These are phyloP conservation scores for Pleurotus tuoliensis DNA, from an alignment of 768 basidiomycete species.

Conservation along the genomic window DNA sequence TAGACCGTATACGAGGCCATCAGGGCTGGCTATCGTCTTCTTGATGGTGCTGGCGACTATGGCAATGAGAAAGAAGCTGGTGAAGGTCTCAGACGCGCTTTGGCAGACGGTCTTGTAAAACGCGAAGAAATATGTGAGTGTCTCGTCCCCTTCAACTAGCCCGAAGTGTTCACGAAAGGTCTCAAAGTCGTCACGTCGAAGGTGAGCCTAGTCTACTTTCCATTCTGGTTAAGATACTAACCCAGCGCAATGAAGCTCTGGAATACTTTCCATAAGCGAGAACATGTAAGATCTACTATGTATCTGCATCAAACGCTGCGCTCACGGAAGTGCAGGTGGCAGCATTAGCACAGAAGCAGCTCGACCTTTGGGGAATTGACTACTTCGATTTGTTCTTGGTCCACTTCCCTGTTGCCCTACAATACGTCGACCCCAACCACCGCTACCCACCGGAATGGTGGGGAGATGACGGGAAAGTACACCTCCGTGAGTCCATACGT, in stretches of 20 bases:
- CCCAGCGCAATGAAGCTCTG: too few relatives aligned
- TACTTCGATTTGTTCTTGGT: slow-evolving; percentile 81
- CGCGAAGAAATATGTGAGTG: slow-evolving; percentile 81
- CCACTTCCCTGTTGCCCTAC: slow-evolving; percentile 82
- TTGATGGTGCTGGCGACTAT: slow-evolving; percentile 85
- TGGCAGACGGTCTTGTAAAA: slow-evolving; percentile 78
- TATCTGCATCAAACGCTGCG: neutral
- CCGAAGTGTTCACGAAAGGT: slow-evolving; percentile 54
- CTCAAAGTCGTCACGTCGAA: slow-evolving; percentile 88
- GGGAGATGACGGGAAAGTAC: slow-evolving; percentile 2
- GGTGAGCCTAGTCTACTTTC: too few relatives aligned
- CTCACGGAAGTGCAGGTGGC: slow-evolving; percentile 39
- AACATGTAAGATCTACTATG: slow-evolving; percentile 49
- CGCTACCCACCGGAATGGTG: slow-evolving; percentile 59
- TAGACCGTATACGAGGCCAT: slow-evolving; percentile 83
- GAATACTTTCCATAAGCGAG: slow-evolving; percentile 85
- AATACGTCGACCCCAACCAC: slow-evolving; percentile 81
- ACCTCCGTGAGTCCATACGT: slow-evolving; percentile 39
- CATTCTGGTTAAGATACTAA: too few relatives aligned
- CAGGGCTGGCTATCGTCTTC: slow-evolving; percentile 81
- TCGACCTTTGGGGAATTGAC: slow-evolving; percentile 78
- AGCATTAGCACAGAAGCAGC: slow-evolving; percentile 54
- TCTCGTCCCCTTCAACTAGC: neutral
- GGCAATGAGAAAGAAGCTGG: slow-evolving; percentile 89
- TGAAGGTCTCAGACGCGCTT: slow-evolving; percentile 72